Evolutionary conservation across 257 asterid species (phyloP).

Genomic region (Solanum sitiens): DNA sequence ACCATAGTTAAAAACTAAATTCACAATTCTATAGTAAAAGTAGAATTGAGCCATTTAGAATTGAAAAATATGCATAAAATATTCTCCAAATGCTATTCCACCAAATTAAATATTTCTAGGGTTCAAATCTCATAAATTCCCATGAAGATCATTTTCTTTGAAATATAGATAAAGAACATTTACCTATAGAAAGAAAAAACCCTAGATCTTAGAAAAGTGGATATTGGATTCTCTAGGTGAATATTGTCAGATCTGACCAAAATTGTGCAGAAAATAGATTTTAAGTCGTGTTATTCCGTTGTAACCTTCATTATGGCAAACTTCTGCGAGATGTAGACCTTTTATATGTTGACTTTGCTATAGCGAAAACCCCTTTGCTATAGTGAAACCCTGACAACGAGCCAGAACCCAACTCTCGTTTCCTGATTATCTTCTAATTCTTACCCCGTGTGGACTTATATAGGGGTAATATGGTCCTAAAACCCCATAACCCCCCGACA

Average conservation of each 20-base stretch:
- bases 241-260: background rate
- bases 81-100: background rate
- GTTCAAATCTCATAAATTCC: background rate
- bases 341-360: background rate
- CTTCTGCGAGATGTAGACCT: background rate
- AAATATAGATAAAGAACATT: background rate
- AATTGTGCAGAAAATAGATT: background rate
- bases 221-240: background rate
- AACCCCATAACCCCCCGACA: no score
- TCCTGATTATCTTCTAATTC: background rate
- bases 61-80: background rate
- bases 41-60: background rate
- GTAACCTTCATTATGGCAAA: background rate
- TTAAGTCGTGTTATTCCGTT: background rate
- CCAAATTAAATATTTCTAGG: background rate
- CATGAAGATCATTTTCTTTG: background rate
- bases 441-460: background rate
- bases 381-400: background rate
- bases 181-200: background rate
- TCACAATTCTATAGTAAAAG: background rate
- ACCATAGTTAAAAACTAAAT: background rate
- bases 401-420: background rate
- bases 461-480: background rate
- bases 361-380: background rate
- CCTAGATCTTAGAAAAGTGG: background rate